Evolutionary conservation across 2,329 filamentous ascomycete species (phyloP), one percentile per base, ranked within the genome.

Genomic region (Aspergillus terreus): DNA sequence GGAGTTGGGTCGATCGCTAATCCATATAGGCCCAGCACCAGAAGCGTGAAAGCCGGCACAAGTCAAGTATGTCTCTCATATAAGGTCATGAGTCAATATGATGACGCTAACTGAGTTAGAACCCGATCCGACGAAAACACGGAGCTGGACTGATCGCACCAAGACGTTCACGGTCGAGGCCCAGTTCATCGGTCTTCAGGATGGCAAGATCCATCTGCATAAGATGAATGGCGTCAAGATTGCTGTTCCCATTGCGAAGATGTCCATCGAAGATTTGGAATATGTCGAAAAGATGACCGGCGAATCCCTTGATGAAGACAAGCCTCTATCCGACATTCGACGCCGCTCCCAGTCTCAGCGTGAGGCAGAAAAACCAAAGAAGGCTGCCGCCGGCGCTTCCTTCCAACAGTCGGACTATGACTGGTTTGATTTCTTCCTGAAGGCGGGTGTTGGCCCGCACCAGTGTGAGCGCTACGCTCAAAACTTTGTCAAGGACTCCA

Each of bases 221-320:
- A 99, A 99, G 76, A 82, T 90, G 73, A 99, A 99, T 67, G 94
- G 94, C 35, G 91, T 99, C 63, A 97, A 97, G 73, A 99, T 99
- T 71, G 94, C 94, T 7, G 94, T 99, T 4, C 94, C 94, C 2
- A 84, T 97, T 25, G 79, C 84, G 36, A 99, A 99, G 70, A 99
- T 99, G 94, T 95, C 92, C 1, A 80, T 91, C 40, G 88, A 92
- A 65, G 94, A 99, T 72, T 79, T 99, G 36, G 92, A 96, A 72
- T 97, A 95, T 63, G 92, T 99, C 50, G 94, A 99, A 72, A 83
- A 82, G 54, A 78, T 83, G 14, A 94, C 92, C n/a, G 91, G 92
- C 33, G 82, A 90, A 46, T 96, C 92, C 11, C 76, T 97, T 45
- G 86, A 89, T 58, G 92, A 97, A 64, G 91, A 96, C 63, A 96